A percentile compares a stretch with the other conserved stretches of the same genome.
Conservation (phyloP, 139 green algal species). For the Microglena sp. region DNA sequence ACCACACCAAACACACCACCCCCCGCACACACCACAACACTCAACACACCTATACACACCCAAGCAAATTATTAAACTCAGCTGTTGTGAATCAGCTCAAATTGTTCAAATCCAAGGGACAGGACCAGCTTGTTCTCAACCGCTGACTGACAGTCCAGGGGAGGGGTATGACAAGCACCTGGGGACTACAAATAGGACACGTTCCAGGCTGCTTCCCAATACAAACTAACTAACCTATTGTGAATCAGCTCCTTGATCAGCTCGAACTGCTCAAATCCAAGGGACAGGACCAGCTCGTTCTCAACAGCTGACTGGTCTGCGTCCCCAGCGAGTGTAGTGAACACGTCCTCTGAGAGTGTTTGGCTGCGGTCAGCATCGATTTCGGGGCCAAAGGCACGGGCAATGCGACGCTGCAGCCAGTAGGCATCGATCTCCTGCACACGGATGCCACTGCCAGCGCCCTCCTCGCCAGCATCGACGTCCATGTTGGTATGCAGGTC, state of each 20-base stretch:
- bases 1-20: too few species aligned
- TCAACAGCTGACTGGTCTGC: slow-evolving; percentile 66
- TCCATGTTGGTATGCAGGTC: slow-evolving; percentile 25
- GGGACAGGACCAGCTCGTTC: slow-evolving; percentile 76
- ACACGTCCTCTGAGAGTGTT: slow-evolving; percentile 54
- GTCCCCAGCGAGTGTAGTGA: slow-evolving; percentile 13
- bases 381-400: slow-evolving; percentile 44
- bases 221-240: too few species aligned
- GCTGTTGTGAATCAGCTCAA: too few species aligned
- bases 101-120: slow-evolving; percentile 89
- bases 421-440: slow-evolving; percentile 90
- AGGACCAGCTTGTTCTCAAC: slow-evolving; percentile 87
- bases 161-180: too few species aligned
- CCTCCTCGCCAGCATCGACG: slow-evolving; percentile 28
- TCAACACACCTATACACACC: too few species aligned
- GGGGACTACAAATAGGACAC: too few species aligned
- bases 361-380: slow-evolving; percentile 65
- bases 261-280: slow-evolving; percentile 94
- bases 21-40: too few species aligned
- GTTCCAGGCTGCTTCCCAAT: too few species aligned
- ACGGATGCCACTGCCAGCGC: slow-evolving; percentile 29
- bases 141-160: too few species aligned
- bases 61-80: too few species aligned
- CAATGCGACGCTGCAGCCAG: slow-evolving; percentile 92
- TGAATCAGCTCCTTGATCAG: slow-evolving; percentile 91